Conservation (phyloP, 2,329 filamentous ascomycete genomes). For the Colletotrichum falcatum region DNA sequence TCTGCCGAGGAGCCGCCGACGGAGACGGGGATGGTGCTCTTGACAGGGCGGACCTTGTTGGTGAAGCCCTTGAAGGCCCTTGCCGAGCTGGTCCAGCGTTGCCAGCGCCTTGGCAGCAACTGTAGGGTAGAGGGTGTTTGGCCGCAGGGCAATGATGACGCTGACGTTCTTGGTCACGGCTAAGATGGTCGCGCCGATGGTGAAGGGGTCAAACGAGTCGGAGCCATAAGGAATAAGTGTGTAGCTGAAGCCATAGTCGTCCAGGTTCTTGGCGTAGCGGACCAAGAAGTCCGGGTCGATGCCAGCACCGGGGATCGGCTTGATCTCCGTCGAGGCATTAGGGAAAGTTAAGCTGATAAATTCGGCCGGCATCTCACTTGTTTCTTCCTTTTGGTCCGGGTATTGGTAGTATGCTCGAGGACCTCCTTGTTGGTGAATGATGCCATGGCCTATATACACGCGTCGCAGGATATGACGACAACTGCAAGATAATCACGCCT, state of each 20-base stretch:
- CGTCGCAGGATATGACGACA: conserved; percentile 42
- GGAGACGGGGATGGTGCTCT: conserved; percentile 67
- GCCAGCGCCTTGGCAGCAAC: conserved; percentile 72
- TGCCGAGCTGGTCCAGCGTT: conserved; percentile 70
- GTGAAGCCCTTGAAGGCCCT: conserved; percentile 69
- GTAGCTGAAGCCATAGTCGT: conserved; percentile 72
- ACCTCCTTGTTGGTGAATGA: neutral
- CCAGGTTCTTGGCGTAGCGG: conserved; percentile 67
- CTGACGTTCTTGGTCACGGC: conserved; percentile 69
- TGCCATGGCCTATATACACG: conserved; percentile 34
- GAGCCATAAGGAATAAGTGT: conserved; percentile 71
- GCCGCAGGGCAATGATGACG: conserved; percentile 70
- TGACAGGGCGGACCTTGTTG: conserved; percentile 64
- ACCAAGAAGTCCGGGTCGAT: conserved; percentile 67
- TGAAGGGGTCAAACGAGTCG: conserved; percentile 67
- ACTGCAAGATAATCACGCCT: conserved; percentile 45
- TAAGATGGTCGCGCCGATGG: conserved; percentile 68
- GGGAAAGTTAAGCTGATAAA: conserved; percentile 71
- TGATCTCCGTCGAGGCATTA: conserved; percentile 67
- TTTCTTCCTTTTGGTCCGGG: too few species aligned
- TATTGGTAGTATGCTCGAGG: neutral
- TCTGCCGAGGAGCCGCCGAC: conserved; percentile 70
- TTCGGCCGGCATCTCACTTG: conserved; percentile 59
- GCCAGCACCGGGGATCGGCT: conserved; percentile 62
- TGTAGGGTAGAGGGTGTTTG: conserved; percentile 72